Percentiles rank a stretch among this genome's conserved stretches.
These are phyloP conservation scores for Argentina anserina DNA, from an alignment of 306 rosid genomes.

Conservation along the genomic window DNA sequence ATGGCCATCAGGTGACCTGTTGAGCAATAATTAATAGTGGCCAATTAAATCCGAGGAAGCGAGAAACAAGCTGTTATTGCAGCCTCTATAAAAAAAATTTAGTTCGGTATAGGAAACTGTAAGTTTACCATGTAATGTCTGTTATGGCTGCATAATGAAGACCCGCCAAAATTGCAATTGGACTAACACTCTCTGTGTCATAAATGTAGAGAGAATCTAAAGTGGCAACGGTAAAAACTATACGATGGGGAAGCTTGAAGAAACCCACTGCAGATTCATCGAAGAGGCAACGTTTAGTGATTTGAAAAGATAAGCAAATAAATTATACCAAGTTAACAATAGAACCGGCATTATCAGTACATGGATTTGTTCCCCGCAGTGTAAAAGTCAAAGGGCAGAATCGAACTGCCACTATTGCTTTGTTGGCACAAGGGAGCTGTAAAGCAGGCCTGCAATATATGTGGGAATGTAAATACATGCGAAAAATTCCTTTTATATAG, in stretches of 20 bases:
- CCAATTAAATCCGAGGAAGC: slow-evolving; percentile 23
- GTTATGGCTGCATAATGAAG: slow-evolving; percentile 95
- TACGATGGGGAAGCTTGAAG: slow-evolving; percentile 86
- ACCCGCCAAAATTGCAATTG: slow-evolving; percentile 75
- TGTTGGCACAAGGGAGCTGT: slow-evolving; percentile 84
- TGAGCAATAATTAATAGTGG: slow-evolving; percentile 20
- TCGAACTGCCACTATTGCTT: slow-evolving; percentile 82
- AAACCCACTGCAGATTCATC: slow-evolving; percentile 53
- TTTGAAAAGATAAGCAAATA: not conserved
- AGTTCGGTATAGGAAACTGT: slow-evolving; percentile 10
- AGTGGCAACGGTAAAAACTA: slow-evolving; percentile 82
- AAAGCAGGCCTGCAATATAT: slow-evolving; percentile 70
- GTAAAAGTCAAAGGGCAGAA: slow-evolving; percentile 67
- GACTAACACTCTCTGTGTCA: slow-evolving; percentile 76
- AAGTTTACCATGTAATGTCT: slow-evolving; percentile 74
- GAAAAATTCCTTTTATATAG: not conserved
- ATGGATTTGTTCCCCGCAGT: slow-evolving; percentile 59
- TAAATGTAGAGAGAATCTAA: slow-evolving; percentile 79
- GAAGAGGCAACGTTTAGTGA: slow-evolving; percentile 11
- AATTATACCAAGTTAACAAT: slow-evolving; percentile 6
- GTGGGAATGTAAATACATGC: slow-evolving; percentile 22
- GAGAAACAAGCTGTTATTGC: not conserved
- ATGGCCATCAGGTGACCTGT: slow-evolving; percentile 80
- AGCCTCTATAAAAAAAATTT: not conserved
- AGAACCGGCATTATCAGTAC: slow-evolving; percentile 36